Percentiles rank a stretch among this genome's conserved stretches.
Conservation (phyloP, 768 basidiomycete genomes). For the Infundibulicybe gibba region DNA sequence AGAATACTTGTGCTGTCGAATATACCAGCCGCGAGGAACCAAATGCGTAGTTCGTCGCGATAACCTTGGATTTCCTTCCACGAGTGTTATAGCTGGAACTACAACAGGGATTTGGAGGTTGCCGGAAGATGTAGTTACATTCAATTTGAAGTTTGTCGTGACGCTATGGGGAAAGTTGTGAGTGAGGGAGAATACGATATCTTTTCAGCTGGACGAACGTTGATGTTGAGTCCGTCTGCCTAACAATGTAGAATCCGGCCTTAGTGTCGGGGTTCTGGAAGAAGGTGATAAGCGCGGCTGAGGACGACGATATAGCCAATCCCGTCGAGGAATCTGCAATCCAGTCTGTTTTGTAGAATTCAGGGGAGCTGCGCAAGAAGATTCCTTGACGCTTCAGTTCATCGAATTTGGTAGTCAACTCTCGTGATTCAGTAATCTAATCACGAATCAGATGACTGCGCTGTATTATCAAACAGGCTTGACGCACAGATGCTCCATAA, state of each 20-base stretch:
- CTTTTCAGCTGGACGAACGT: slow-evolving; percentile 42
- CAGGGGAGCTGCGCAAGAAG: slow-evolving; percentile 75
- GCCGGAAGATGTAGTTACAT: slow-evolving; percentile 50
- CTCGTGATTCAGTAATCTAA: slow-evolving; percentile 65
- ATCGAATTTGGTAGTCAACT: slow-evolving; percentile 62
- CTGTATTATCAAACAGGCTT: not conserved
- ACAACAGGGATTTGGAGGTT: slow-evolving; percentile 54
- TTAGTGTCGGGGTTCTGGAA: slow-evolving; percentile 66
- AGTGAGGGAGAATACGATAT: not conserved
- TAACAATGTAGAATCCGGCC: slow-evolving; percentile 65
- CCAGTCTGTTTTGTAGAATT: slow-evolving; percentile 79
- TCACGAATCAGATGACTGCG: not conserved
- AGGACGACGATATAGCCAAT: slow-evolving; percentile 31
- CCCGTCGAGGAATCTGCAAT: slow-evolving; percentile 59
- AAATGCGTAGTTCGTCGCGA: slow-evolving; percentile 71
- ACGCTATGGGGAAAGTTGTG: slow-evolving; percentile 30
- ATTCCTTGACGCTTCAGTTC: slow-evolving; percentile 78
- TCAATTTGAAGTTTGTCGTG: slow-evolving; percentile 54
- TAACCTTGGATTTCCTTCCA: slow-evolving; percentile 74
- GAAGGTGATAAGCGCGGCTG: slow-evolving; percentile 54
- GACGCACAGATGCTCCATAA: slow-evolving; percentile 60
- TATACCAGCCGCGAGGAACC: slow-evolving; percentile 61
- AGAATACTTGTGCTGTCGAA: slow-evolving; percentile 73
- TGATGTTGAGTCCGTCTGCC: slow-evolving; percentile 66
- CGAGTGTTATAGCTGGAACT: slow-evolving; percentile 50